Evolutionary conservation across 108 stramenopile genomes (phyloP).

Genomic region (Conticribra guillardii): DNA sequence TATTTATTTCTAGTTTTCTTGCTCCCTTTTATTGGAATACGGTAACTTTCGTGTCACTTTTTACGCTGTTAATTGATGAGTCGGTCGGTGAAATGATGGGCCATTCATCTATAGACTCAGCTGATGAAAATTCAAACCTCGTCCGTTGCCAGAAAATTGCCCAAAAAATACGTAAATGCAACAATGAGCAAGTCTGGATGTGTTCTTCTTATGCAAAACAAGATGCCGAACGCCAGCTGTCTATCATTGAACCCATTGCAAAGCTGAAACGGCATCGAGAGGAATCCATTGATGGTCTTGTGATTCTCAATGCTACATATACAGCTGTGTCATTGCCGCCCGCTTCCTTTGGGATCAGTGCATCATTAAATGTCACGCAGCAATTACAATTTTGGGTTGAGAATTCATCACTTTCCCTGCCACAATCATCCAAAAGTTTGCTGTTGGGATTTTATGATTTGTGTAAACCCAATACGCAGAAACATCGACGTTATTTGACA

Average conservation of each 20-base stretch:
- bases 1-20: constrained; percentile 23
- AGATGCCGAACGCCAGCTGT: constrained; percentile 59
- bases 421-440: constrained; percentile 60
- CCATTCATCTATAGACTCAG: background rate
- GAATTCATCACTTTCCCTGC: constrained; percentile 54
- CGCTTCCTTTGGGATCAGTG: constrained; percentile 2
- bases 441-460: constrained; percentile 79
- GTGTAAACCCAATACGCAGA: background rate
- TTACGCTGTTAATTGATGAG: constrained; percentile 48
- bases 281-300: constrained; percentile 61
- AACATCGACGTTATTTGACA: background rate
- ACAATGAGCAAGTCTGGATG: constrained; percentile 18
- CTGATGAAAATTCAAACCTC: background rate
- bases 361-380: constrained; percentile 61
- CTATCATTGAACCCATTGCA: constrained; percentile 64
- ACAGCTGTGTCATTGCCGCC: constrained; percentile 4
- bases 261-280: constrained; percentile 52
- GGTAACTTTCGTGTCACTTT: background rate
- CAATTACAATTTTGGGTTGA: constrained; percentile 79
- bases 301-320: constrained; percentile 60
- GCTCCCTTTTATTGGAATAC: constrained; percentile 28
- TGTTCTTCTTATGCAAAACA: constrained; percentile 35
- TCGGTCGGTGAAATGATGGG: constrained; percentile 42
- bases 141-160: constrained; percentile 4
- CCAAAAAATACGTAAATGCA: background rate